Base-by-base conservation (phyloP, 2,329 filamentous ascomycete genomes). In the Blastomyces percursus region DNA sequence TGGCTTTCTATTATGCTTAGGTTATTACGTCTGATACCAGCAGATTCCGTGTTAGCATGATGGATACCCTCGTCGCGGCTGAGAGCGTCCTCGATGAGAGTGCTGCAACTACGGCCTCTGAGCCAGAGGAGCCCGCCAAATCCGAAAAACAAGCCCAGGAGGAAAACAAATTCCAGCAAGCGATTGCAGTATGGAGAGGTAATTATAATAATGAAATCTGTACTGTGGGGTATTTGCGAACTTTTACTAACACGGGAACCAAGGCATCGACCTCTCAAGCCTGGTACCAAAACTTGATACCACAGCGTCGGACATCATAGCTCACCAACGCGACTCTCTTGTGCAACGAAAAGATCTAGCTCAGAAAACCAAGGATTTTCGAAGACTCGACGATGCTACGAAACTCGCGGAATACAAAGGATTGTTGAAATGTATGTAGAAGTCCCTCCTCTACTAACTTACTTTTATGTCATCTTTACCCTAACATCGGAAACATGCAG, bases 351-450 rank as follows among this genome's bases (percentile, higher is more conserved):
- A 99, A 73, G 95, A 99, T 65, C 81, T 99, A 24, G 94, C 95
- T n/a, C 92, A 96, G 73, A 97, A 96, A 81, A 99, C 94, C 0
- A 99, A 99, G 72, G 93, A 97, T 70, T 99, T 97, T 69, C 83
- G 92, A 65, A 97, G 96, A 75, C 82, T 96, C 12, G 93, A 97
- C 69, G 91, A 99, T 79, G 79, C 88, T 12, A 85, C 84, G 62
- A 99, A 97, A 75, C 78, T 99, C 61, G 81, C 81, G 5, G 94
- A 99, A 75, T 86, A 96, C 78, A 99, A 97, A 77, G 85, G 85
- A 48, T 78, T 99, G 59, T 78, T 99, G 64, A 96, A 96, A 81
- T 87, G 90, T 91, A 73, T 27, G 66, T 11, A 12, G 21, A 42
- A 4, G n/a, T 16, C n/a, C 14, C 32, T 24, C 14, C 14, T 3